Conservation (phyloP, 192 early-diverging fungal species). For the Phycomyces blakesleeanus region DNA sequence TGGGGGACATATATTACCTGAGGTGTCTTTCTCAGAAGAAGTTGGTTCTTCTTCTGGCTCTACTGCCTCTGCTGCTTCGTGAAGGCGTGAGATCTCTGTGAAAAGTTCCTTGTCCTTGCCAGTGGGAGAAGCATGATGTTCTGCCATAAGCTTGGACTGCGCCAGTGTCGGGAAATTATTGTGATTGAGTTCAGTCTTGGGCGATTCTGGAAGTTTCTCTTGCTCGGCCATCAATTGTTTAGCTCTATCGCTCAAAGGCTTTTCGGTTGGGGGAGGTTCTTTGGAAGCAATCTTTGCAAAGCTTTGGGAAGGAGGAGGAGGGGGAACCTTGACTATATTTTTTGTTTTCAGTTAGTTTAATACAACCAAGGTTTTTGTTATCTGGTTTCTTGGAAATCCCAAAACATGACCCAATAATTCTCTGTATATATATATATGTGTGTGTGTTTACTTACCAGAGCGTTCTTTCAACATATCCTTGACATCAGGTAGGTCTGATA, state of each 20-base stretch:
- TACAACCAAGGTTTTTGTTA: too few species aligned
- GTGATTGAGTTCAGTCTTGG: neutral
- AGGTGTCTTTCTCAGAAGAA: neutral
- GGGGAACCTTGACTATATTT: slow-evolving; percentile 21
- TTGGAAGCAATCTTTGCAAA: slow-evolving; percentile 33
- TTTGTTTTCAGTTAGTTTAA: too few species aligned
- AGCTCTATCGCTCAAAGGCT: neutral
- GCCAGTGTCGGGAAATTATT: slow-evolving; percentile 18
- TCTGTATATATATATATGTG: too few species aligned
- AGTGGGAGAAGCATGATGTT: slow-evolving; percentile 3
- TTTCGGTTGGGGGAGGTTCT: slow-evolving; percentile 6
- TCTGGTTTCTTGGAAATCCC: too few species aligned
- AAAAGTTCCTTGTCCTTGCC: slow-evolving; percentile 7
- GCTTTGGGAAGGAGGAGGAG: slow-evolving; percentile 16
- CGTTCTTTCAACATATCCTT: slow-evolving; percentile 26
- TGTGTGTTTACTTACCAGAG: slow-evolving; percentile 7
- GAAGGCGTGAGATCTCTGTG: slow-evolving; percentile 13
- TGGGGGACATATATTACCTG: too few species aligned
- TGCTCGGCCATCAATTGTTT: slow-evolving; percentile 1
- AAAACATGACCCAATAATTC: neutral
- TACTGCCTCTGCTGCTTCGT: neutral
- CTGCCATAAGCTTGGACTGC: slow-evolving; percentile 14
- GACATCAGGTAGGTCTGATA: slow-evolving; percentile 24
- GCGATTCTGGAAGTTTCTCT: neutral
- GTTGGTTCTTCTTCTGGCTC: neutral